phyloP scores from a whole-genome alignment of 169 alveolate species.

The Eimeria acervulina region DNA sequence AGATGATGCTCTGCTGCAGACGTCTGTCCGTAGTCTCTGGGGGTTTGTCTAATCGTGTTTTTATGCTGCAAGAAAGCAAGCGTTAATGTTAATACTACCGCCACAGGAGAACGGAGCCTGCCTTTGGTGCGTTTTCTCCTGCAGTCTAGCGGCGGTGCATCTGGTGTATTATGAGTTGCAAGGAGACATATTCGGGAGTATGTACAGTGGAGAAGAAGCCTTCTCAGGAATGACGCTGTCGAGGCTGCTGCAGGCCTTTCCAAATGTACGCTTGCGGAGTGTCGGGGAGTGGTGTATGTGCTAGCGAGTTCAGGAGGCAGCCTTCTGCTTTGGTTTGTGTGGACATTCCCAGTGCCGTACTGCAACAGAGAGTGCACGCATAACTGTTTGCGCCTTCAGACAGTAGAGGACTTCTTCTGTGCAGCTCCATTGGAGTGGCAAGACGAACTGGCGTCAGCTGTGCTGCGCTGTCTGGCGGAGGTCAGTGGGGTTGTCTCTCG shows the following conservation, averaged over 20 bases:
- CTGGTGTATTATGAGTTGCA: slow-evolving; percentile 78
- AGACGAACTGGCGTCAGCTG: slow-evolving; percentile 75
- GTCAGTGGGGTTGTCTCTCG: background rate
- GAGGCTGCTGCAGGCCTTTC: slow-evolving; percentile 67
- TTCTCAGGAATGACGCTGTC: slow-evolving; percentile 59
- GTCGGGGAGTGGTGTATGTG: background rate
- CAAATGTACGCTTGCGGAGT: slow-evolving; percentile 23
- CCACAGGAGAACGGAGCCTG: background rate
- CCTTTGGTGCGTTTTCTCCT: background rate
- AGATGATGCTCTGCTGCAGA: too few relatives aligned
- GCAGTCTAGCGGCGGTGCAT: slow-evolving; percentile 70
- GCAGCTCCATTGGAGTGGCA: slow-evolving; percentile 56
- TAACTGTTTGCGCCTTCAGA: slow-evolving; percentile 38
- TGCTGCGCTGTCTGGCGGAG: slow-evolving; percentile 68
- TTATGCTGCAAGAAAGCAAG: too few relatives aligned
- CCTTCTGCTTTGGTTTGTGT: background rate
- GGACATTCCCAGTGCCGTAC: background rate
- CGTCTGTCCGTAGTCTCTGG: background rate
- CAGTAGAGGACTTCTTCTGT: slow-evolving; percentile 75
- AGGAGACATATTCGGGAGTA: slow-evolving; percentile 56
- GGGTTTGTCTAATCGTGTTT: too few relatives aligned
- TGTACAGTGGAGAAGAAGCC: slow-evolving; percentile 52
- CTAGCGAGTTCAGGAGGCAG: background rate
- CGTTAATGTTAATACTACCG: background rate
- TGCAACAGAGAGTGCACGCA: background rate